Conservation (phyloP, 1,139 yeast genomes). For the Geotrichum carabidarum region DNA sequence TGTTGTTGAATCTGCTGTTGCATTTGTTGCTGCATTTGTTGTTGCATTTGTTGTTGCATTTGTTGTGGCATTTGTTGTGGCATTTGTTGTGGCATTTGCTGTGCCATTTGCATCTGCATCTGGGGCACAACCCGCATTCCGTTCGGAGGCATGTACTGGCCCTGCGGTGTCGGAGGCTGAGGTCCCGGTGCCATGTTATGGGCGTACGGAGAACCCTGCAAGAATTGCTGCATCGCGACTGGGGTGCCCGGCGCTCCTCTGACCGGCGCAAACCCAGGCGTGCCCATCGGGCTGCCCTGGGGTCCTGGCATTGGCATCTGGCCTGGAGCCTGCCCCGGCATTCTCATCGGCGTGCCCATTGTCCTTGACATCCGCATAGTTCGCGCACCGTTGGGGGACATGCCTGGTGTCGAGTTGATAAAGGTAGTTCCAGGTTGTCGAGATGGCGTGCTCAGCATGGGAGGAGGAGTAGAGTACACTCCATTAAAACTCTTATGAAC, state of each 20-base stretch:
- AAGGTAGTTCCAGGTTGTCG: conserved; percentile 5
- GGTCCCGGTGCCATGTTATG: conserved; percentile 11
- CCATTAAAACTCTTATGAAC: not conserved
- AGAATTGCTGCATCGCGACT: not conserved
- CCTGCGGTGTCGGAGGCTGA: conserved; percentile 4
- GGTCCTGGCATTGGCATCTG: not conserved
- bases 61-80: conserved; percentile 15
- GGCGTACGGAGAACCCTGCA: conserved; percentile 2
- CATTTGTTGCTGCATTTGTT: not conserved
- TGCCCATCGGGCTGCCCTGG: not conserved
- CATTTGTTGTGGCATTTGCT: conserved; percentile 1
- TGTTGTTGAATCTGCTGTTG: conserved; percentile 2
- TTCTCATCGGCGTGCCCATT: not conserved
- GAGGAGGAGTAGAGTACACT: not conserved
- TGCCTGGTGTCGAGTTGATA: conserved; percentile 6
- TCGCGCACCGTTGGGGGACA: conserved; percentile 7
- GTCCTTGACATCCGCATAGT: conserved; percentile 4
- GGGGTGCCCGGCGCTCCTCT: conserved; percentile 4
- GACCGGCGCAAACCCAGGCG: not conserved
- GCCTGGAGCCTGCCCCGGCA: not conserved
- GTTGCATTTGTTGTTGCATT: conserved; percentile 17
- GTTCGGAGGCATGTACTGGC: conserved; percentile 1
- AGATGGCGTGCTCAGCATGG: not conserved
- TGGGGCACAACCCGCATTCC: not conserved
- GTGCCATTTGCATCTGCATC: conserved; percentile 19